Conservation (phyloP, 805 yeast species). For the Saturnispora mendoncae region DNA sequence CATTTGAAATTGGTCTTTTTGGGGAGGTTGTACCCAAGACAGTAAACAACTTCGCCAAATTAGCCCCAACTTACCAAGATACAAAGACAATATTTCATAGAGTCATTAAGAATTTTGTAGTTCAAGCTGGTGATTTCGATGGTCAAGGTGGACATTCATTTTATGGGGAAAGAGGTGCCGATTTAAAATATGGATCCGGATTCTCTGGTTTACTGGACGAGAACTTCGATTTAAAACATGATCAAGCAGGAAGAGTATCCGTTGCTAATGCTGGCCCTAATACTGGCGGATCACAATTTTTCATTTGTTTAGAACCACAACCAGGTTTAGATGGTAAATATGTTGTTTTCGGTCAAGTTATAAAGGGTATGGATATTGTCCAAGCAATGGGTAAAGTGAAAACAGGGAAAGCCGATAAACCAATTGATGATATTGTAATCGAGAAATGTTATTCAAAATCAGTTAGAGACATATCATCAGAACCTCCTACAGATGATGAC, state of each 20-base stretch:
- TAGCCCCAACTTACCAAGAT: slow-evolving; percentile 46
- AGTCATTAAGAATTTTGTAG: slow-evolving; percentile 62
- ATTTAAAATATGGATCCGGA: slow-evolving; percentile 37
- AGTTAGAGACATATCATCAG: neutral
- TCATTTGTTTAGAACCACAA: slow-evolving; percentile 48
- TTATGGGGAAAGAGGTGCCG: slow-evolving; percentile 28
- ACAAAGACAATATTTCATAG: slow-evolving; percentile 54
- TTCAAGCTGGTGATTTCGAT: slow-evolving; percentile 82
- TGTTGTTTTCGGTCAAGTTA: slow-evolving; percentile 74
- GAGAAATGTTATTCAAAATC: slow-evolving; percentile 11
- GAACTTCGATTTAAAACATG: slow-evolving; percentile 43
- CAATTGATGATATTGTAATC: slow-evolving; percentile 37
- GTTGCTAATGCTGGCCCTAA: slow-evolving; percentile 46
- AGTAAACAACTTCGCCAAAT: slow-evolving; percentile 45
- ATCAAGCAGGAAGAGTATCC: slow-evolving; percentile 37
- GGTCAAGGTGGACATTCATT: slow-evolving; percentile 78
- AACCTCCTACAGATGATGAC: neutral
- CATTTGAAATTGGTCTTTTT: slow-evolving; percentile 50
- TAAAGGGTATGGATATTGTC: slow-evolving; percentile 57
- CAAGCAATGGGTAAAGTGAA: slow-evolving; percentile 50
- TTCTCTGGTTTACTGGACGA: slow-evolving; percentile 56
- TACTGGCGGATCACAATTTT: slow-evolving; percentile 63
- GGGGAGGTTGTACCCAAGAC: slow-evolving; percentile 61
- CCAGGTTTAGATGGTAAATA: slow-evolving; percentile 51
- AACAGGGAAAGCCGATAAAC: slow-evolving; percentile 35